Conservation (phyloP, 305 asterid species). For the Solanum hybrid region DNA sequence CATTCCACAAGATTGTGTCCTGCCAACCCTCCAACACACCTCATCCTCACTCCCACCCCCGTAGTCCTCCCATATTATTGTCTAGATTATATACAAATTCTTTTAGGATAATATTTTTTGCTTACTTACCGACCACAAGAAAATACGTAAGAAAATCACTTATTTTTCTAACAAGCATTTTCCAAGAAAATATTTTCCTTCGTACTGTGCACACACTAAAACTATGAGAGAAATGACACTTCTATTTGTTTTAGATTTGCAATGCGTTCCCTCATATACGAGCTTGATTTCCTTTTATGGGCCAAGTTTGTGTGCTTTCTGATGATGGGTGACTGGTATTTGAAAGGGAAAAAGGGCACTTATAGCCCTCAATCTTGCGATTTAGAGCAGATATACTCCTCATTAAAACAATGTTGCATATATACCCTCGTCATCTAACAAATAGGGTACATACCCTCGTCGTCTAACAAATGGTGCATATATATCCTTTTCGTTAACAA, state of each 20-base stretch:
- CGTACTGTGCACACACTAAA: background rate
- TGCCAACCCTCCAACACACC: background rate
- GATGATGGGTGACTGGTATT: background rate
- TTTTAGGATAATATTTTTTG: background rate
- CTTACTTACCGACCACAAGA: background rate
- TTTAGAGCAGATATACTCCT: background rate
- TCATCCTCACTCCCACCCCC: background rate
- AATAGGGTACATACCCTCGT: background rate
- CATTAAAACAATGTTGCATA: background rate
- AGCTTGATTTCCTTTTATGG: background rate
- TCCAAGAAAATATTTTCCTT: background rate
- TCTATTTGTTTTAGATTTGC: background rate
- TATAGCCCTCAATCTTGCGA: background rate
- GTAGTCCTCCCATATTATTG: background rate
- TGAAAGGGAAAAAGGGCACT: background rate
- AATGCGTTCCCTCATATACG: background rate
- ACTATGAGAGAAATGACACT: background rate
- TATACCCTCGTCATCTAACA: background rate
- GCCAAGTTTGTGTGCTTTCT: background rate
- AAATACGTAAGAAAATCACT: background rate
- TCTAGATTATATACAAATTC: background rate
- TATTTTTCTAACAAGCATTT: background rate
- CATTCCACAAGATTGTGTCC: background rate
- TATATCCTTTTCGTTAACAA: background rate
- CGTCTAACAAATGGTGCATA: background rate